Conservation (phyloP, 768 basidiomycete species). For the Cubamyces lactineus region DNA sequence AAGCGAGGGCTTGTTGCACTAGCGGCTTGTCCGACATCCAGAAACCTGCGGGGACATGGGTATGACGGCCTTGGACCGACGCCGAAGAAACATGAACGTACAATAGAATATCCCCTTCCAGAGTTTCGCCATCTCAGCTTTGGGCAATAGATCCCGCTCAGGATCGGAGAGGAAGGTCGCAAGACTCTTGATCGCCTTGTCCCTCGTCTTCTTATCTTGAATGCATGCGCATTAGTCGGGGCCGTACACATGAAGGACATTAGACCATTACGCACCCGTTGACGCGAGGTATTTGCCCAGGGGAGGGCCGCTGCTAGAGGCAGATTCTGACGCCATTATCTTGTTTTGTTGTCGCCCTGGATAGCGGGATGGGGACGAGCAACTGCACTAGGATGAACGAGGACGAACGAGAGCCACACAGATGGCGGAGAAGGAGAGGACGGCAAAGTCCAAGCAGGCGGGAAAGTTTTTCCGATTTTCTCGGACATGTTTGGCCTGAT, state of each 20-base stretch:
- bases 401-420: background rate
- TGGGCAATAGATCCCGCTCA: slow-evolving; percentile 57
- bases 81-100: slow-evolving; percentile 39
- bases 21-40: slow-evolving; percentile 99
- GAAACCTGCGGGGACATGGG: slow-evolving; percentile 63
- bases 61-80: background rate
- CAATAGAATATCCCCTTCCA: slow-evolving; percentile 99
- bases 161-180: slow-evolving; percentile 77
- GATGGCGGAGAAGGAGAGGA: background rate
- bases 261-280: slow-evolving; percentile 56
- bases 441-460: background rate
- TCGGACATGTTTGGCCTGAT: slow-evolving; percentile 11
- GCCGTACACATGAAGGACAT: background rate
- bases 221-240: too few relatives aligned
- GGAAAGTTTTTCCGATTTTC: slow-evolving; percentile 26
- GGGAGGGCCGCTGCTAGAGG: slow-evolving; percentile 52
- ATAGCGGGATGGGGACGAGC: background rate
- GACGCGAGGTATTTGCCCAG: slow-evolving; percentile 92
- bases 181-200: slow-evolving; percentile 85
- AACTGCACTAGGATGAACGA: background rate
- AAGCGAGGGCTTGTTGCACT: slow-evolving; percentile 90
- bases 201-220: slow-evolving; percentile 87
- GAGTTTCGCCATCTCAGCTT: slow-evolving; percentile 83
- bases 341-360: too few relatives aligned
- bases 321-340: slow-evolving; percentile 37